A percentile compares a stretch with the other conserved stretches of the same genome.
Evolutionary conservation across 2,329 filamentous ascomycete genomes (phyloP).

Genomic region (Alternaria sp.): DNA sequence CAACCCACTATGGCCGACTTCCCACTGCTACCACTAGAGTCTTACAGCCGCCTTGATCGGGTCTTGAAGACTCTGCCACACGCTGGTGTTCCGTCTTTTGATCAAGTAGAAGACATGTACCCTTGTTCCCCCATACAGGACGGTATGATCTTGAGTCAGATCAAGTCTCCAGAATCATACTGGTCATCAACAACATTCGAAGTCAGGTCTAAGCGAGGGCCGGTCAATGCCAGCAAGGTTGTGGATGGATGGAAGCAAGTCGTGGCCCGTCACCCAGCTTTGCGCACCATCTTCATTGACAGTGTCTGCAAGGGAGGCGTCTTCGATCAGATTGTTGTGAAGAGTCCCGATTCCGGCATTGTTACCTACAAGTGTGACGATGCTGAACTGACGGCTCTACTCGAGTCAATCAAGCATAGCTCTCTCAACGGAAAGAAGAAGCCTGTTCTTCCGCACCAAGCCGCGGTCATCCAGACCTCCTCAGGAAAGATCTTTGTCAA

Average conservation of each 20-base stretch:
- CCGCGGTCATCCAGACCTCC: slow-evolving; percentile 38
- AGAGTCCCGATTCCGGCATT: slow-evolving; percentile 33
- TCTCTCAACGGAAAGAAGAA: slow-evolving; percentile 42
- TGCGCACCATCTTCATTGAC: slow-evolving; percentile 46
- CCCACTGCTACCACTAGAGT: slow-evolving; percentile 42
- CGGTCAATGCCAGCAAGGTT: slow-evolving; percentile 34
- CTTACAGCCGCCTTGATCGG: slow-evolving; percentile 41
- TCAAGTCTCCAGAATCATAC: slow-evolving; percentile 41
- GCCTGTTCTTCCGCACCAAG: slow-evolving; percentile 44
- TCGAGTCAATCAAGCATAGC: slow-evolving; percentile 37
- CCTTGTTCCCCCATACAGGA: slow-evolving; percentile 45
- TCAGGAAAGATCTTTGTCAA: slow-evolving; percentile 43
- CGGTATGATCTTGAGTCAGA: slow-evolving; percentile 46
- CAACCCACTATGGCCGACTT: slow-evolving; percentile 46
- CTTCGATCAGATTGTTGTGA: slow-evolving; percentile 48
- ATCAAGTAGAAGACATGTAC: slow-evolving; percentile 44
- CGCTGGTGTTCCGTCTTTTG: slow-evolving; percentile 30
- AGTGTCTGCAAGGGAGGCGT: slow-evolving; percentile 47
- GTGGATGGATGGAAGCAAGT: slow-evolving; percentile 42
- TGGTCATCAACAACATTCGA: slow-evolving; percentile 42
- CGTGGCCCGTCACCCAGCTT: slow-evolving; percentile 42
- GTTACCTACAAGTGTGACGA: slow-evolving; percentile 35
- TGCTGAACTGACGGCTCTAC: slow-evolving; percentile 27
- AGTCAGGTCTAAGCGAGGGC: slow-evolving; percentile 31
- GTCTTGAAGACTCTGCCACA: slow-evolving; percentile 38